Conservation (phyloP, 2,329 filamentous ascomycete species). For the Cryphonectria carpinicola region DNA sequence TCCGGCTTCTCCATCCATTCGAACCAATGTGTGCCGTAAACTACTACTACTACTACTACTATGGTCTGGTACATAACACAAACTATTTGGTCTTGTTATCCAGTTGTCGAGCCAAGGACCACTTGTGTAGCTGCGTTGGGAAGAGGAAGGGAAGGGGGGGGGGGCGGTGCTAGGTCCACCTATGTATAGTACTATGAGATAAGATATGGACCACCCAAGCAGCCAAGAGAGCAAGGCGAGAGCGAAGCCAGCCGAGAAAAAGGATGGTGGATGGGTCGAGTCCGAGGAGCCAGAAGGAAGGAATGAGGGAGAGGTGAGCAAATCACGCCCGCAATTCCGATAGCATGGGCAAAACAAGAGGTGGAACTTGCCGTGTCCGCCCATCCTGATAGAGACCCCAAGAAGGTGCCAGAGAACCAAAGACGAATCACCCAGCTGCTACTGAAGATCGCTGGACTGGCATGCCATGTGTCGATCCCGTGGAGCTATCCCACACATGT, state of each 20-base stretch:
- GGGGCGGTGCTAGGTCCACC: neutral
- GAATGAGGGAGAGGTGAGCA: neutral
- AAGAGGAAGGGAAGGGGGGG: neutral
- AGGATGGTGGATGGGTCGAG: neutral
- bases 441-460: constrained; percentile 4
- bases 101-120: neutral
- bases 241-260: neutral
- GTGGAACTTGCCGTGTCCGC: neutral
- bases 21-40: neutral
- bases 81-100: constrained; percentile 2
- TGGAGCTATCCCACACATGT: neutral
- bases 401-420: neutral
- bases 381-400: neutral
- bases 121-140: neutral
- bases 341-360: neutral
- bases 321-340: neutral
- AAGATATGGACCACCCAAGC: neutral
- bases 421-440: too few relatives aligned
- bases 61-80: neutral
- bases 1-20: constrained; percentile 12
- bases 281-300: neutral
- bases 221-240: neutral
- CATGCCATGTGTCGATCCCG: constrained; percentile 12
- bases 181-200: neutral
- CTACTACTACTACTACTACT: too few relatives aligned